phyloP scores from a whole-genome alignment of 176 grass and related monocot genomes.

The Oryza punctata region DNA sequence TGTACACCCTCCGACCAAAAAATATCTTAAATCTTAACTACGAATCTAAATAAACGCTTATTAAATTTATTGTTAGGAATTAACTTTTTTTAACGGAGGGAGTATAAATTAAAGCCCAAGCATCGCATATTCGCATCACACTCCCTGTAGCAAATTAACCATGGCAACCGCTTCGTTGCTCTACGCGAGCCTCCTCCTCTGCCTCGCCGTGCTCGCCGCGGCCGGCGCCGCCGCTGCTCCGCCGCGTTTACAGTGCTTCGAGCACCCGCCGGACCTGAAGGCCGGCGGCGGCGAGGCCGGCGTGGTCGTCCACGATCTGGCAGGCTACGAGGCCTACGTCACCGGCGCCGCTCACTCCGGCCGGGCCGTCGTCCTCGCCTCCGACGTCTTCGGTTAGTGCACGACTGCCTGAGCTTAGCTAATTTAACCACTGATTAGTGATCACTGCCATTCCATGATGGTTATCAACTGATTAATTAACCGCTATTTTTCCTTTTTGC shows the following conservation, averaged over 20 bases:
- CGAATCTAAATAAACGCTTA: too few relatives aligned
- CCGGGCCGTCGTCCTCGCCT: conserved; percentile 28
- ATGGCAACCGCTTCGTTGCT: neutral
- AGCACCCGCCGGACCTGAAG: conserved; percentile 25
- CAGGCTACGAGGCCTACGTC: conserved; percentile 28
- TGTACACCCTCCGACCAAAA: too few relatives aligned
- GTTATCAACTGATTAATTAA: neutral
- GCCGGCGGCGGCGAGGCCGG: neutral
- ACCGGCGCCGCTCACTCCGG: neutral
- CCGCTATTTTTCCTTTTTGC: neutral
- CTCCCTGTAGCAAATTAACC: neutral
- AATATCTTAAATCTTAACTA: too few relatives aligned
- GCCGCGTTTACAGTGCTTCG: conserved; percentile 14
- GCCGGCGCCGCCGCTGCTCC: neutral
- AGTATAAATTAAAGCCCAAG: too few relatives aligned
- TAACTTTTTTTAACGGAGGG: too few relatives aligned
- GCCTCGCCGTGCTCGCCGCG: neutral
- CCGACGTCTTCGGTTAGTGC: conserved; percentile 25
- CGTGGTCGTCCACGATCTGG: conserved; percentile 9
- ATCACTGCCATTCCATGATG: too few relatives aligned
- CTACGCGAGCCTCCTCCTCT: neutral
- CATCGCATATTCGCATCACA: too few relatives aligned
- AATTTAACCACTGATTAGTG: too few relatives aligned
- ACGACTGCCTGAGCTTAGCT: too few relatives aligned
- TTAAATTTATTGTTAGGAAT: too few relatives aligned